These are phyloP conservation scores for Lathyrus aphaca DNA, from an alignment of 306 rosid genomes.

Conservation along the genomic window DNA sequence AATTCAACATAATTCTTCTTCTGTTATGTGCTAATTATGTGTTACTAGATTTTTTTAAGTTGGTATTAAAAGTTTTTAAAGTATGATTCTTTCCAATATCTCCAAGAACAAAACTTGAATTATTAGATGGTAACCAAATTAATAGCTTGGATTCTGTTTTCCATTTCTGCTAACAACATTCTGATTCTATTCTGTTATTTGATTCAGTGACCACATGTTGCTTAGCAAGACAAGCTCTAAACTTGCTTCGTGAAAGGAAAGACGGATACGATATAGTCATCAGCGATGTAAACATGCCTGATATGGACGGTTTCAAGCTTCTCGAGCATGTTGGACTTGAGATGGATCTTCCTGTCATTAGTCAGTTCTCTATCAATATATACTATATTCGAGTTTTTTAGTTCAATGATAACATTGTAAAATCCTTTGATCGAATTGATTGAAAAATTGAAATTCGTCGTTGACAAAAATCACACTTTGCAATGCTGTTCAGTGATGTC, in stretches of 20 bases:
- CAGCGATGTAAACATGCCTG: conserved; percentile 99
- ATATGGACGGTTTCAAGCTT: conserved; percentile 99
- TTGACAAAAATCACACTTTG: conserved; percentile 50
- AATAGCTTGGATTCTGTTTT: conserved; percentile 17
- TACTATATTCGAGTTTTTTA: conserved; percentile 38
- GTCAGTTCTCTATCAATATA: conserved; percentile 67
- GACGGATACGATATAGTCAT: conserved; percentile 91
- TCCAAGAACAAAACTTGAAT: conserved; percentile 28
- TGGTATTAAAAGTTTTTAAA: conserved; percentile 21
- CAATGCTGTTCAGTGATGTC: conserved; percentile 89
- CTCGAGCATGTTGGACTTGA: conserved; percentile 99
- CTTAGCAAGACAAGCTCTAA: conserved; percentile 80
- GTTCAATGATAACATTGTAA: conserved; percentile 38
- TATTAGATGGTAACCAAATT: conserved; percentile 13
- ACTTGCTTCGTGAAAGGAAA: conserved; percentile 83
- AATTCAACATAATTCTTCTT: neutral
- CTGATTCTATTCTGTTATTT: conserved; percentile 31
- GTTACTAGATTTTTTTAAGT: conserved; percentile 2
- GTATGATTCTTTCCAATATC: neutral
- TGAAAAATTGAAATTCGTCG: conserved; percentile 42
- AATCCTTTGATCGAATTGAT: conserved; percentile 36
- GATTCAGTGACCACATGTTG: conserved; percentile 89
- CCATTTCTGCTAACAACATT: conserved; percentile 4
- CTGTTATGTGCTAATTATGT: conserved; percentile 15
- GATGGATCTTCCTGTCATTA: conserved; percentile 99